These are phyloP conservation scores for Sclerotinia sclerotiorum DNA, from an alignment of 2,329 filamentous ascomycete genomes.

Conservation along the genomic window DNA sequence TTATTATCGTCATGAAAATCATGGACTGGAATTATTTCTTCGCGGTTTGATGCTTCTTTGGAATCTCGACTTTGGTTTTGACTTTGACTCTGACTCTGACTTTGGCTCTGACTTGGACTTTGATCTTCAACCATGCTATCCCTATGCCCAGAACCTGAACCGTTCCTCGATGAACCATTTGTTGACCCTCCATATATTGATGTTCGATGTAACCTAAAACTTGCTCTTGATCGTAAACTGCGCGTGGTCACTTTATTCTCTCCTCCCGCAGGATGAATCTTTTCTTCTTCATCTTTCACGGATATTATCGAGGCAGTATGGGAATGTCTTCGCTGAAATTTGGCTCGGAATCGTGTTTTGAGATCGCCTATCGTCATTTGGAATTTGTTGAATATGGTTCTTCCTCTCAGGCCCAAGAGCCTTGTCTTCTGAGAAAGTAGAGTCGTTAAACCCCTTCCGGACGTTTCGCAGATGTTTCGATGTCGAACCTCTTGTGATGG, in stretches of 20 bases:
- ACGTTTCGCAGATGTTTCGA: not conserved
- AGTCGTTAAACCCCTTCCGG: not conserved
- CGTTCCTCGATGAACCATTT: conserved; percentile 17
- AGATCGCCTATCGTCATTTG: conserved; percentile 24
- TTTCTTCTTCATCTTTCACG: not conserved
- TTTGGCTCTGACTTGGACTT: not conserved
- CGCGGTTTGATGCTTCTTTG: not conserved
- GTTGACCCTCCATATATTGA: conserved; percentile 16
- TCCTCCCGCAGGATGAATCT: not conserved
- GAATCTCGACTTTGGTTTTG: not conserved
- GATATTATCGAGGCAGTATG: conserved; percentile 9
- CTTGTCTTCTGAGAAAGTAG: conserved; percentile 1
- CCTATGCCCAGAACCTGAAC: not conserved
- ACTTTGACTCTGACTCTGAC: not conserved
- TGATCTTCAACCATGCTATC: conserved; percentile 3
- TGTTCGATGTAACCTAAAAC: conserved; percentile 11
- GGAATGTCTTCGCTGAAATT: conserved; percentile 23
- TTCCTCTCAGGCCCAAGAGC: conserved; percentile 1
- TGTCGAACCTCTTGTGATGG: not conserved
- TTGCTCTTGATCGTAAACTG: conserved; percentile 13
- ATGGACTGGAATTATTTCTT: not conserved
- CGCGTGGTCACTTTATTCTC: conserved; percentile 10
- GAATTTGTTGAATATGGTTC: not conserved
- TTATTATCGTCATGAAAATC: not conserved
- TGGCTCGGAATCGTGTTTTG: conserved; percentile 22